Percentiles rank a stretch among this genome's conserved stretches.
phyloP scores from a whole-genome alignment of 768 basidiomycete species.

The Amanita rubescens region DNA sequence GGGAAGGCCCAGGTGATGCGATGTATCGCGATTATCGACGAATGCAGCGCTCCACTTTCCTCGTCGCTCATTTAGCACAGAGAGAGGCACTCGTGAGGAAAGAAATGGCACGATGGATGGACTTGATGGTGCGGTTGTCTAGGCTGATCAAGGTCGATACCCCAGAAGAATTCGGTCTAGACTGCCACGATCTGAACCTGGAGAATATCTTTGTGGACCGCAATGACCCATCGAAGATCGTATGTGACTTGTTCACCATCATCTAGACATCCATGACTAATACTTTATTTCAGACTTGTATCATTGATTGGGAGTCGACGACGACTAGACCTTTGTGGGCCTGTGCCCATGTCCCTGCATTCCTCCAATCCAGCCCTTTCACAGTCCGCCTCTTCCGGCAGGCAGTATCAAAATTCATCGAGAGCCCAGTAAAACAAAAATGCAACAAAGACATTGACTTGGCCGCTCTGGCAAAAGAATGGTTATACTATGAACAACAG shows the following conservation, averaged over 20 bases:
- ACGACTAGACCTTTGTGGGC: conserved; percentile 83
- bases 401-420: conserved; percentile 45
- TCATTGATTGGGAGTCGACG: conserved; percentile 92
- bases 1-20: conserved; percentile 67
- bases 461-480: conserved; percentile 49
- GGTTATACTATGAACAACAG: conserved; percentile 65
- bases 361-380: conserved; percentile 73
- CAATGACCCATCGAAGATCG: conserved; percentile 59
- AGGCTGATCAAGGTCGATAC: conserved; percentile 23
- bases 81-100: conserved; percentile 55
- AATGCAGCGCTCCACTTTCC: conserved; percentile 73
- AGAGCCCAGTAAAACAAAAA: conserved; percentile 14
- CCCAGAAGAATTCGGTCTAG: conserved; percentile 66
- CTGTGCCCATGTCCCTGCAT: conserved; percentile 74
- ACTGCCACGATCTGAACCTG: conserved; percentile 80
- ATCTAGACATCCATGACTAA: conserved; percentile 3
- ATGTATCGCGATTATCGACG: conserved; percentile 83
- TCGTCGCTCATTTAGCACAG: conserved; percentile 60
- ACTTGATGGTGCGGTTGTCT: conserved; percentile 54
- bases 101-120: conserved; percentile 70
- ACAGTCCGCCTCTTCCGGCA: conserved; percentile 64
- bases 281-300: conserved; percentile 52
- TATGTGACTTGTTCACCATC: conserved; percentile 32
- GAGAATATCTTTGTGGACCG: conserved; percentile 82
- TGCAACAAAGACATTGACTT: conserved; percentile 20